These are phyloP conservation scores for Ophiostoma pallidulum DNA, from an alignment of 2,329 filamentous ascomycete genomes.

Conservation along the genomic window DNA sequence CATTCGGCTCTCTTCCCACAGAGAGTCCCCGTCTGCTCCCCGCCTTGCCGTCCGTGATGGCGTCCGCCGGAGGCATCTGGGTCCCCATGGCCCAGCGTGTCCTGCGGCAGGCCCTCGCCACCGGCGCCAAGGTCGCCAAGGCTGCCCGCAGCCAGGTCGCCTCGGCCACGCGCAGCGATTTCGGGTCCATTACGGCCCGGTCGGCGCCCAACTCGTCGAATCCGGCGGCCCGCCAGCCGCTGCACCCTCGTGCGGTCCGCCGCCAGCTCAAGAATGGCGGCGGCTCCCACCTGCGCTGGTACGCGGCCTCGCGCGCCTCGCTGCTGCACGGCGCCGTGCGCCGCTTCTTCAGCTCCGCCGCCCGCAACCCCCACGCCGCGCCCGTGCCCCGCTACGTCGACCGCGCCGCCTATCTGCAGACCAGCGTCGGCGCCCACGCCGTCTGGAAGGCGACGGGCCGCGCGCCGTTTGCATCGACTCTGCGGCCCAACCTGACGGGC, in stretches of 20 bases:
- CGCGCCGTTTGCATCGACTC: conserved; percentile 76
- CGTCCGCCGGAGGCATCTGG: conserved; percentile 48
- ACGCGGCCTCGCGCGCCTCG: conserved; percentile 23
- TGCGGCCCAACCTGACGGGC: conserved; percentile 86
- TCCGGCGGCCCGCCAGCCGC: conserved; percentile 32
- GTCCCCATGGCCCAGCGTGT: conserved; percentile 46
- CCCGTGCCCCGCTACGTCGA: conserved; percentile 31
- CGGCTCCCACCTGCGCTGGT: conserved; percentile 28
- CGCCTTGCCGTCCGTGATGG: conserved; percentile 32
- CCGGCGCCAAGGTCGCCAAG: conserved; percentile 37
- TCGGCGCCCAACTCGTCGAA: conserved; percentile 19
- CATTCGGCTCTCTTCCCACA: not conserved
- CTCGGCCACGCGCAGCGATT: conserved; percentile 30
- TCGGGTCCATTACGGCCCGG: conserved; percentile 38
- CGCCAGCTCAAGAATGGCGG: conserved; percentile 39
- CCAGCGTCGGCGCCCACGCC: conserved; percentile 40
- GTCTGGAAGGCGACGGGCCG: conserved; percentile 58
- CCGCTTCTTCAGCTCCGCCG: conserved; percentile 40
- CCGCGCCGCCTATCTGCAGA: conserved; percentile 40
- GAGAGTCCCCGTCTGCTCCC: too few relatives aligned
- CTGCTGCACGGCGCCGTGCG: conserved; percentile 25
- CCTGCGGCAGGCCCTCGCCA: conserved; percentile 39
- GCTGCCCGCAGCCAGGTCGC: conserved; percentile 42
- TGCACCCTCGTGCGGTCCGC: conserved; percentile 42
- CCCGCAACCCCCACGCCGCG: conserved; percentile 24